Percentiles rank a stretch among this genome's conserved stretches.
Evolutionary conservation across 2,329 filamentous ascomycete species (phyloP).

Genomic region (Shiraia sp.): DNA sequence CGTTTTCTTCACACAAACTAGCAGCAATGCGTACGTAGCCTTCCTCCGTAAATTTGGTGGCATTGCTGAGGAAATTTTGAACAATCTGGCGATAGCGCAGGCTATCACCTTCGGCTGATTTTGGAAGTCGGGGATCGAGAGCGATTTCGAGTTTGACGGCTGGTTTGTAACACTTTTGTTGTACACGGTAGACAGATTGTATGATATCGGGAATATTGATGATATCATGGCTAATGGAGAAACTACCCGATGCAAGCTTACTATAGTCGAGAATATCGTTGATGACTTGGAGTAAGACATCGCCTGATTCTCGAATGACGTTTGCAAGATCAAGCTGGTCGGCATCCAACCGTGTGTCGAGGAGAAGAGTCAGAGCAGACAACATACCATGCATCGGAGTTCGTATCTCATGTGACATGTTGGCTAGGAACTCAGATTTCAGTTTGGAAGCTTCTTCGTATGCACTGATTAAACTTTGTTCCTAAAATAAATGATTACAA

Average conservation of each 20-base stretch:
- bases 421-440: slow-evolving; percentile 65
- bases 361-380: slow-evolving; percentile 61
- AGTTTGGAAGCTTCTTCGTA: slow-evolving; percentile 66
- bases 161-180: slow-evolving; percentile 52
- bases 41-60: slow-evolving; percentile 64
- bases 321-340: slow-evolving; percentile 61
- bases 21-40: slow-evolving; percentile 56
- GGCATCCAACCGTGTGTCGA: slow-evolving; percentile 56
- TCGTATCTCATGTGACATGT: slow-evolving; percentile 67
- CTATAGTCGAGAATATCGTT: slow-evolving; percentile 71
- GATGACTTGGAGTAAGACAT: slow-evolving; percentile 63
- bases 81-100: slow-evolving; percentile 64
- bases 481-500: slow-evolving; percentile 19
- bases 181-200: slow-evolving; percentile 56
- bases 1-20: slow-evolving; percentile 48
- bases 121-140: slow-evolving; percentile 54
- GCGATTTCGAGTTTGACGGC: slow-evolving; percentile 52
- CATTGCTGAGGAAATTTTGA: slow-evolving; percentile 65
- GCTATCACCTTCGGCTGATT: slow-evolving; percentile 59
- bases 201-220: slow-evolving; percentile 54
- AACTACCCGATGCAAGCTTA: slow-evolving; percentile 63
- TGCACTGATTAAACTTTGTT: slow-evolving; percentile 59
- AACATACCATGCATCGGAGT: slow-evolving; percentile 68
- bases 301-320: slow-evolving; percentile 64
- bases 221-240: slow-evolving; percentile 59